Conservation (phyloP, 352 stramenopile species). For the Globisporangium nodosum region DNA sequence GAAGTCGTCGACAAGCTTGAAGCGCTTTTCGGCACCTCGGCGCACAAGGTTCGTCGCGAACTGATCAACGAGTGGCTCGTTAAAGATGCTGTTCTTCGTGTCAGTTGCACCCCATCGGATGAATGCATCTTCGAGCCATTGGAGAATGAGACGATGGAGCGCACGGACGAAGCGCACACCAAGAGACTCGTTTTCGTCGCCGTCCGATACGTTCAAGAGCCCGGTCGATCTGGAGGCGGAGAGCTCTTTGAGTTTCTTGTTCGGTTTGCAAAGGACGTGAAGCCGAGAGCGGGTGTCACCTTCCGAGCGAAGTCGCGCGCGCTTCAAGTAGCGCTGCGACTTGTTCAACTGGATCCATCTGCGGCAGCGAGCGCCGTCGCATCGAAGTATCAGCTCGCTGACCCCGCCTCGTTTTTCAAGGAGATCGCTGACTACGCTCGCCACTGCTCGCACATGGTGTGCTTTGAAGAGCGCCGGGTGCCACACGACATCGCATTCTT, state of each 20-base stretch:
- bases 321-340: conserved; percentile 26
- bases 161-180: conserved; percentile 26
- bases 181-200: conserved; percentile 30
- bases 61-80: conserved; percentile 50
- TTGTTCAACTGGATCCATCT: conserved; percentile 22
- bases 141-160: conserved; percentile 21
- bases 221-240: conserved; percentile 12
- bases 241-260: conserved; percentile 33
- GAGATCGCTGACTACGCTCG: conserved; percentile 29
- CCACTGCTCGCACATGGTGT: conserved; percentile 34
- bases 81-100: conserved; percentile 26
- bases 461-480: conserved; percentile 50
- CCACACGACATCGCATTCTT: conserved; percentile 37
- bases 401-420: conserved; percentile 19
- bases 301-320: conserved; percentile 49
- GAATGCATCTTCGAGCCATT: conserved; percentile 28
- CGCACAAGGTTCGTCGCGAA: conserved; percentile 26
- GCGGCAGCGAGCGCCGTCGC: conserved; percentile 17
- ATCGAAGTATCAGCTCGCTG: conserved; percentile 16
- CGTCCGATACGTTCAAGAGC: conserved; percentile 10
- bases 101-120: conserved; percentile 1
- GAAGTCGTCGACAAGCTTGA: conserved; percentile 24
- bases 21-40: conserved; percentile 20
- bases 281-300: conserved; percentile 43
- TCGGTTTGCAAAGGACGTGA: conserved; percentile 34